Conservation (phyloP, 768 basidiomycete genomes). For the Mycena vitilis region DNA sequence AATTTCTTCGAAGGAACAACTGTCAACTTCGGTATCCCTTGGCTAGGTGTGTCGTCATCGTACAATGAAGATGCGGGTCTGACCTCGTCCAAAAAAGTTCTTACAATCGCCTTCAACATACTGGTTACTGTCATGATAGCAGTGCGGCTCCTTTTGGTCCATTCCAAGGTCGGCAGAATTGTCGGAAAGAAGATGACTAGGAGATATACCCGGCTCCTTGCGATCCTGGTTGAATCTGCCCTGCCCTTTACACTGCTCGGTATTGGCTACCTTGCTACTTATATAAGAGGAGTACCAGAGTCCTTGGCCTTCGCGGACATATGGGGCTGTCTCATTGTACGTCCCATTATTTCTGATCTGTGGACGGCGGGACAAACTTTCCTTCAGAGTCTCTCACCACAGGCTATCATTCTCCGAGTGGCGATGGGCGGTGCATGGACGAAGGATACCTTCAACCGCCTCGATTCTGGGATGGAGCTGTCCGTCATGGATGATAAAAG, state of each 20-base stretch:
- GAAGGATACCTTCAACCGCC: conserved; percentile 20
- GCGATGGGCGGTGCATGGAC: conserved; percentile 30
- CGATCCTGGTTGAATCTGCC: conserved; percentile 48
- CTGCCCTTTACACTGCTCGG: conserved; percentile 46
- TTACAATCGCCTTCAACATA: conserved; percentile 45
- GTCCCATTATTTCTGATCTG: background rate
- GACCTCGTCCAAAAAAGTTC: conserved; percentile 36
- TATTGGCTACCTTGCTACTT: conserved; percentile 46
- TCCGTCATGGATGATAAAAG: background rate
- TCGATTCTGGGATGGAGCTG: conserved; percentile 24
- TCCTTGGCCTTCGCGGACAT: conserved; percentile 36
- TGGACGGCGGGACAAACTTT: background rate
- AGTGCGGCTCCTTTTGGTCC: conserved; percentile 41
- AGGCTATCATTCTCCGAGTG: conserved; percentile 29
- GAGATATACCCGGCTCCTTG: conserved; percentile 45
- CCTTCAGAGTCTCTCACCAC: conserved; percentile 22
- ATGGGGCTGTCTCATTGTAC: conserved; percentile 24
- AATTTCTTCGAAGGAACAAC: conserved; percentile 41
- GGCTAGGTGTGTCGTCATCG: conserved; percentile 34
- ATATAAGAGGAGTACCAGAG: conserved; percentile 43
- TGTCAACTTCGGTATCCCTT: conserved; percentile 41
- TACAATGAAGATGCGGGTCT: conserved; percentile 17
- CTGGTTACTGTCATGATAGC: conserved; percentile 46
- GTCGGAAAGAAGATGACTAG: conserved; percentile 38
- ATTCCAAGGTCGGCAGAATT: conserved; percentile 30